Percentiles rank a stretch among this genome's conserved stretches.
Evolutionary conservation across 1,284 basidiomycete species (phyloP).

Genomic region (Hemileia vastatrix): DNA sequence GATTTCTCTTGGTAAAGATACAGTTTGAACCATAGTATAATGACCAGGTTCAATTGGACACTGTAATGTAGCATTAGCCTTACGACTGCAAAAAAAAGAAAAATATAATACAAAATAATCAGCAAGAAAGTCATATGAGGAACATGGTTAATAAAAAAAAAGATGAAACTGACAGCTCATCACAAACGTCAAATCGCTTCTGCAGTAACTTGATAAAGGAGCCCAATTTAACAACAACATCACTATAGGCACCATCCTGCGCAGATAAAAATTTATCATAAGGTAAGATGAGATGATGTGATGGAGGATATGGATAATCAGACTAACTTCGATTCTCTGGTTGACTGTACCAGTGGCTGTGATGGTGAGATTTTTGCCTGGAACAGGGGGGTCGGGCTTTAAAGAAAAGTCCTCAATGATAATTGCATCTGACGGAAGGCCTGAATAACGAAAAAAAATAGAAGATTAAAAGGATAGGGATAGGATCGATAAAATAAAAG

Average conservation of each 20-base stretch:
- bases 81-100: constrained; percentile 48
- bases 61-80: constrained; percentile 60
- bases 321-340: constrained; percentile 57
- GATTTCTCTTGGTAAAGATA: constrained; percentile 75
- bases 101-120: not conserved
- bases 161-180: constrained; percentile 68
- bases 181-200: constrained; percentile 74
- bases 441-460: not conserved
- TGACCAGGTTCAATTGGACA: constrained; percentile 66
- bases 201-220: constrained; percentile 64
- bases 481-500: too few relatives aligned
- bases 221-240: constrained; percentile 79
- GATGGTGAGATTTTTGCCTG: constrained; percentile 72
- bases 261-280: constrained; percentile 3
- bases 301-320: not conserved
- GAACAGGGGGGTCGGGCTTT: constrained; percentile 60
- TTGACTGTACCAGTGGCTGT: constrained; percentile 58
- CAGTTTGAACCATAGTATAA: constrained; percentile 65
- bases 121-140: not conserved
- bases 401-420: constrained; percentile 13
- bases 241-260: constrained; percentile 79
- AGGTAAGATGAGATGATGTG: not conserved
- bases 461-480: not conserved
- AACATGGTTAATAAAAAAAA: not conserved
- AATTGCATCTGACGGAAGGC: constrained; percentile 5